Conservation (phyloP, 345 rosid species). For the Camelina sativa region DNA sequence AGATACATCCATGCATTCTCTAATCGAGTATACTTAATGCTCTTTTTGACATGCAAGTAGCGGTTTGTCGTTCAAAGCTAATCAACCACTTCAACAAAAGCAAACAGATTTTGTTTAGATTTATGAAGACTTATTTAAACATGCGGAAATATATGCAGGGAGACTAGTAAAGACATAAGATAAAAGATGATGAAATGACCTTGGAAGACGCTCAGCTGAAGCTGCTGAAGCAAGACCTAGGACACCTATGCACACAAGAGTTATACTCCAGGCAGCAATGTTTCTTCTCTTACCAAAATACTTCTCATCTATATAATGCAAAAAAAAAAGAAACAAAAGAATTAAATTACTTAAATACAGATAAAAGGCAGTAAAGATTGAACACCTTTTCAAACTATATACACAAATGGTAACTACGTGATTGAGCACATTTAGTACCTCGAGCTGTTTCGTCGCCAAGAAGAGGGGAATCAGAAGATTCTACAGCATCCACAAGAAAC, state of each 20-base stretch:
- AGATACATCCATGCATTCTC: background rate
- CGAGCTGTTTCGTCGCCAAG: slow-evolving; percentile 44
- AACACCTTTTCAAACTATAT: slow-evolving; percentile 3
- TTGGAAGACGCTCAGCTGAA: slow-evolving; percentile 56
- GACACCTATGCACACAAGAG: slow-evolving; percentile 56
- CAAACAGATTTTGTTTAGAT: slow-evolving; percentile 3
- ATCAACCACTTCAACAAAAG: slow-evolving; percentile 13
- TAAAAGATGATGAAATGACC: slow-evolving; percentile 45
- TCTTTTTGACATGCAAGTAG: slow-evolving; percentile 10
- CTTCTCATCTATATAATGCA: slow-evolving; percentile 43
- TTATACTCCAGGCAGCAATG: slow-evolving; percentile 67
- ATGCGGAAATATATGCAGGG: background rate
- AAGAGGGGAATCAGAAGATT: slow-evolving; percentile 47
- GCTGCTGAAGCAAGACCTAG: slow-evolving; percentile 61
- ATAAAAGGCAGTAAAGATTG: slow-evolving; percentile 17
- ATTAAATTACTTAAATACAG: background rate
- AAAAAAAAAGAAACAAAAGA: background rate
- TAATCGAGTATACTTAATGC: slow-evolving; percentile 1
- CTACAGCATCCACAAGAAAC: slow-evolving; percentile 38
- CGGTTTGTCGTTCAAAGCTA: background rate
- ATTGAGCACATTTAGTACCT: slow-evolving; percentile 46
- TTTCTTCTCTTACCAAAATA: slow-evolving; percentile 54
- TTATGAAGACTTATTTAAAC: background rate
- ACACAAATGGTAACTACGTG: slow-evolving; percentile 12
- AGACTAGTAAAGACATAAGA: background rate